phyloP scores from a whole-genome alignment of 2,329 filamentous ascomycete species.

The Fusarium mundagurra region DNA sequence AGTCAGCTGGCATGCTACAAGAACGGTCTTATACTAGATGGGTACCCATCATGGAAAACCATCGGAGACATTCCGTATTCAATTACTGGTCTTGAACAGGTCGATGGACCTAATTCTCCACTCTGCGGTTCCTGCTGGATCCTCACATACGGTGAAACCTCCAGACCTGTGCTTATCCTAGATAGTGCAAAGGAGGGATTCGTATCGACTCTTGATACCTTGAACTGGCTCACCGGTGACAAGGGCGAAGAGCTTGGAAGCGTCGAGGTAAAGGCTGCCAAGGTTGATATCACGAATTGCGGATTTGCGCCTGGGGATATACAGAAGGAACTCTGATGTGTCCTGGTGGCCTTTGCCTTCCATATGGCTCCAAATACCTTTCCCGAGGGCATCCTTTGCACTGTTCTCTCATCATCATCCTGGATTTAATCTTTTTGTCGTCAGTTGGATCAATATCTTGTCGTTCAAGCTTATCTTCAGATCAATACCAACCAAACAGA shows the following conservation, averaged over 20 bases:
- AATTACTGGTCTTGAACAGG: not conserved
- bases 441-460: not conserved
- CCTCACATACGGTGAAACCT: not conserved
- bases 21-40: not conserved
- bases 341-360: not conserved
- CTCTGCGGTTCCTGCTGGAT: not conserved
- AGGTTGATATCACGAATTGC: not conserved
- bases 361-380: not conserved
- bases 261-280: not conserved
- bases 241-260: not conserved
- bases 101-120: not conserved
- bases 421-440: not conserved
- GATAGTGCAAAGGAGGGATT: not conserved
- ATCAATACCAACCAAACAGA: not conserved
- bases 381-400: accelerated
- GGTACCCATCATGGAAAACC: not conserved
- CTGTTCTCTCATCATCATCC: not conserved
- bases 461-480: not conserved
- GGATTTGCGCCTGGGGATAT: not conserved
- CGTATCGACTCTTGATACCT: not conserved
- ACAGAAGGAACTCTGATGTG: not conserved
- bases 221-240: not conserved
- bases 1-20: not conserved
- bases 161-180: not conserved
- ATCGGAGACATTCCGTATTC: not conserved